Evolutionary conservation across 1,139 yeast species (phyloP).

Genomic region (Pichia kudriavzevii): DNA sequence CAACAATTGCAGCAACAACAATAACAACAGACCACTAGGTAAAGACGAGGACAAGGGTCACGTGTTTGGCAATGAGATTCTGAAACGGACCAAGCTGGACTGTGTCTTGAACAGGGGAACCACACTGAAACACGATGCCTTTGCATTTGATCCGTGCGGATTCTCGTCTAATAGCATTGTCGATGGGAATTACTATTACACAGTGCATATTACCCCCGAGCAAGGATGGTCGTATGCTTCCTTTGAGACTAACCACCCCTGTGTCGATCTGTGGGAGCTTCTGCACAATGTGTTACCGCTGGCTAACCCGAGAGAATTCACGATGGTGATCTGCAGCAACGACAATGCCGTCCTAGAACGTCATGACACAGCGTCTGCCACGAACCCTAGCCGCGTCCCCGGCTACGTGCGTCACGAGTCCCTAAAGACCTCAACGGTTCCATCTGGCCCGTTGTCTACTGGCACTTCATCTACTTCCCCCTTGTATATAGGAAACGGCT

Average conservation of each 20-base stretch:
- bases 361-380: no score
- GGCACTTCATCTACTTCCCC: no score
- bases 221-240: slow-evolving; percentile 93
- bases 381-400: no score
- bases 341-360: no score
- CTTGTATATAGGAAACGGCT: no score
- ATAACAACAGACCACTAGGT: slow-evolving; percentile 30
- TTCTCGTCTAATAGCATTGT: slow-evolving; percentile 80
- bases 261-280: no score
- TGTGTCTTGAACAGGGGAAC: slow-evolving; percentile 36
- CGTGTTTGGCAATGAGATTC: slow-evolving; percentile 59
- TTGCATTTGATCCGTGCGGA: slow-evolving; percentile 94
- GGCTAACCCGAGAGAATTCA: no score
- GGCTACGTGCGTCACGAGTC: no score
- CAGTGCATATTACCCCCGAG: slow-evolving; percentile 93
- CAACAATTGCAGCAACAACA: slow-evolving; percentile 25
- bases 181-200: slow-evolving; percentile 59
- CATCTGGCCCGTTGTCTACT: no score
- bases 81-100: slow-evolving; percentile 42
- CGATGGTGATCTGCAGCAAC: no score
- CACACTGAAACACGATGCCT: slow-evolving; percentile 71
- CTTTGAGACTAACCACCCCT: slow-evolving; percentile 71
- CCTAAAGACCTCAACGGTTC: no score
- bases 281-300: no score
- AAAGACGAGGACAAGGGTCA: slow-evolving; percentile 72